Conservation (phyloP, 495 filamentous ascomycete genomes). For the Aspergillus kassunensis region DNA sequence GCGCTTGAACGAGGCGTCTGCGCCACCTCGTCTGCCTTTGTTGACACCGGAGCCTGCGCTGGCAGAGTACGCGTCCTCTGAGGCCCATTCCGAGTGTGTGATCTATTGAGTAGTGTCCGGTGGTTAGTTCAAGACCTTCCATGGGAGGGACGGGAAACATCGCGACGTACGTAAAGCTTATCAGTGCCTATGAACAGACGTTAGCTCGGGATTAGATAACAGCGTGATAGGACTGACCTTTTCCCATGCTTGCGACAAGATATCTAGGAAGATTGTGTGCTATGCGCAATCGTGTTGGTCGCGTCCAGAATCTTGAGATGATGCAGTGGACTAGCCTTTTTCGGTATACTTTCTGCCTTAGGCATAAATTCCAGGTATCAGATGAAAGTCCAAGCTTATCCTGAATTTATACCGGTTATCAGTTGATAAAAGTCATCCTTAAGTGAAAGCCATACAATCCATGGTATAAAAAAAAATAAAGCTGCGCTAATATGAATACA, state of each 20-base stretch:
- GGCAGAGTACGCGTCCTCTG: slow-evolving; percentile 76
- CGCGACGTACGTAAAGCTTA: slow-evolving; percentile 66
- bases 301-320: background rate
- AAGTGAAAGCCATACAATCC: too few relatives aligned
- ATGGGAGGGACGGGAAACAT: background rate
- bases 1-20: slow-evolving; percentile 69
- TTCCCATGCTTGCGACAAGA: slow-evolving; percentile 46
- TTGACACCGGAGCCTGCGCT: slow-evolving; percentile 65
- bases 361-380: too few relatives aligned
- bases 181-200: slow-evolving; percentile 48
- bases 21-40: slow-evolving; percentile 43
- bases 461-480: background rate
- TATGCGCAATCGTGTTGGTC: background rate
- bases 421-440: too few relatives aligned
- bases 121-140: slow-evolving; percentile 13
- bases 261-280: background rate
- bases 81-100: slow-evolving; percentile 96
- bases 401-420: too few relatives aligned
- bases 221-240: slow-evolving; percentile 40
- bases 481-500: background rate
- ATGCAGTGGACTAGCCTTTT: too few relatives aligned
- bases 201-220: too few relatives aligned
- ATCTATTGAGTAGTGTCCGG: slow-evolving; percentile 52
- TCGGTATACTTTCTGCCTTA: background rate
- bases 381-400: too few relatives aligned